These are phyloP conservation scores for Citrus trifoliata DNA, from an alignment of 345 rosid species.

Conservation along the genomic window DNA sequence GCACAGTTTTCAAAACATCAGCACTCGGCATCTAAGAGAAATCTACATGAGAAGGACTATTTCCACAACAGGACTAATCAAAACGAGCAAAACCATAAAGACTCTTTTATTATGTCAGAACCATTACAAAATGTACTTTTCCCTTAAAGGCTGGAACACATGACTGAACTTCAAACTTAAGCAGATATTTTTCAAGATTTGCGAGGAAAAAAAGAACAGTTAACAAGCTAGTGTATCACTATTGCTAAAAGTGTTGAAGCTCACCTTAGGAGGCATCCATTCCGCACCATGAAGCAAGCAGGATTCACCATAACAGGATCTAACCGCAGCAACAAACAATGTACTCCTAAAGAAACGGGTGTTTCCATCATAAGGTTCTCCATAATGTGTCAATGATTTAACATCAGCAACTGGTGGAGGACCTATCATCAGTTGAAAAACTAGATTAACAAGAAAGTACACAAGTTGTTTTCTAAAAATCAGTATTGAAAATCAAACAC, in stretches of 20 bases:
- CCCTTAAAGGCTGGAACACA: conserved; percentile 8
- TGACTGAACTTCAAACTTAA: background rate
- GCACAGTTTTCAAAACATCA: conserved; percentile 11
- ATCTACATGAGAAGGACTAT: conserved; percentile 5
- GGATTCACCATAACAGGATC: conserved; percentile 95
- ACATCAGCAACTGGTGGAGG: conserved; percentile 82
- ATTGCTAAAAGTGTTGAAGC: conserved; percentile 9
- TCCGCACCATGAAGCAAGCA: conserved; percentile 95
- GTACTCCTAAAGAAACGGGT: conserved; percentile 88
- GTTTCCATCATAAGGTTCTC: conserved; percentile 99
- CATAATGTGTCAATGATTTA: conserved; percentile 93
- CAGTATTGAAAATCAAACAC: background rate
- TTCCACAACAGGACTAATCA: background rate
- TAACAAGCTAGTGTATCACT: background rate
- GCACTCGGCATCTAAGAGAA: conserved; percentile 6
- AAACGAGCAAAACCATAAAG: background rate
- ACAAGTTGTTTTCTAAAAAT: background rate
- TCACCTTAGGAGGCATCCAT: conserved; percentile 98
- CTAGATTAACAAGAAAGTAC: conserved; percentile 11
- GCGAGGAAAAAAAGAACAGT: background rate
- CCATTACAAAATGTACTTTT: background rate
- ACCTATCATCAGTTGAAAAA: conserved; percentile 44
- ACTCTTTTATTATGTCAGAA: background rate
- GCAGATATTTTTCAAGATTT: conserved; percentile 7
- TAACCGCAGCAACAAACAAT: conserved; percentile 85